Evolutionary conservation across 164 flowering plant species (phyloP).

Genomic region (Euptelea pleiosperma): DNA sequence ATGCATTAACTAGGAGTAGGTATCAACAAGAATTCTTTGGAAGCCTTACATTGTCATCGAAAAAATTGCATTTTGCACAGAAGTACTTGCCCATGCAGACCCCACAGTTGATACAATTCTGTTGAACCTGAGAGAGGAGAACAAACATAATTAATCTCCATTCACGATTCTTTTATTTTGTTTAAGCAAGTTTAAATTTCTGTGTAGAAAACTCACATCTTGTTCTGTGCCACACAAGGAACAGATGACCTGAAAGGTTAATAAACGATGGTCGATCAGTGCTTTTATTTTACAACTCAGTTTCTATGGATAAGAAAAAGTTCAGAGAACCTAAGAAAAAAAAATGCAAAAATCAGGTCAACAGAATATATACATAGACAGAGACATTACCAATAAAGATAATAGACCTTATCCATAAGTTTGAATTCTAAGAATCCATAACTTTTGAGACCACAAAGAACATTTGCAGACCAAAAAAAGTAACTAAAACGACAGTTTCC

Average conservation of each 20-base stretch:
- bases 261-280: constrained; percentile 2
- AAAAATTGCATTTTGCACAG: constrained; percentile 79
- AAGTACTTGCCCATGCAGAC: constrained; percentile 84
- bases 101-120: constrained; percentile 71
- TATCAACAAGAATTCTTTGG: no score
- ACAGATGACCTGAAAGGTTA: constrained; percentile 71
- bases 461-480: constrained; percentile 3
- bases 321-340: not conserved
- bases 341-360: not conserved
- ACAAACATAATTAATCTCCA: constrained; percentile 9
- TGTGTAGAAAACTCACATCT: constrained; percentile 49
- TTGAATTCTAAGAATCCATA: not conserved
- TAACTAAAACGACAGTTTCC: not conserved
- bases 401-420: constrained; percentile 13
- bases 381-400: not conserved
- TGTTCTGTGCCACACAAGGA: constrained; percentile 82
- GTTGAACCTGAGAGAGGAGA: constrained; percentile 53
- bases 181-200: not conserved
- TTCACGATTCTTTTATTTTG: not conserved
- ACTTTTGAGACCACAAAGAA: not conserved
- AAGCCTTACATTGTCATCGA: constrained; percentile 74
- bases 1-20: no score
- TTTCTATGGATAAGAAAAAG: not conserved
- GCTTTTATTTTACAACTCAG: not conserved
- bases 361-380: not conserved